Percentiles rank a stretch among this genome's conserved stretches.
phyloP scores from a whole-genome alignment of 2,329 filamentous ascomycete genomes.

The Fusarium falciforme region DNA sequence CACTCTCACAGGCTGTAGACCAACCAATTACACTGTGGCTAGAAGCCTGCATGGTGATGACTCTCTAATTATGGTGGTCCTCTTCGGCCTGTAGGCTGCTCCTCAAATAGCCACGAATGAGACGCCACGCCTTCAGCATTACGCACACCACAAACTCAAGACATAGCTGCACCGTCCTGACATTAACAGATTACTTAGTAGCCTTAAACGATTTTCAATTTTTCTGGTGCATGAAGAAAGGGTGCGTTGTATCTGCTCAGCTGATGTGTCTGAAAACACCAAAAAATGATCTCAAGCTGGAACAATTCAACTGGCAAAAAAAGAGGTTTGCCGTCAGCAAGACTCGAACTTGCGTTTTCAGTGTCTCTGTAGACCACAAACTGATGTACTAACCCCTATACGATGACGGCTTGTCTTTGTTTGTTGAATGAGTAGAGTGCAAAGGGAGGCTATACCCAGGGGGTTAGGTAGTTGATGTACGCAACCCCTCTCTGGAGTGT shows the following conservation, averaged over 20 bases:
- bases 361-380: background rate
- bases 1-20: too few relatives aligned
- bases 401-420: background rate
- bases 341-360: slow-evolving; percentile 6
- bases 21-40: background rate
- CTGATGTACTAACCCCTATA: slow-evolving; percentile 6
- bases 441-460: too few relatives aligned
- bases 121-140: background rate
- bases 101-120: background rate
- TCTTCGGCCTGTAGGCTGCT: background rate
- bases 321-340: background rate
- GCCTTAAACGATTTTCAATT: rapidly evolving
- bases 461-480: too few relatives aligned
- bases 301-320: background rate
- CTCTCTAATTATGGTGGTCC: too few relatives aligned
- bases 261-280: background rate
- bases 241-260: rapidly evolving
- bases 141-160: background rate
- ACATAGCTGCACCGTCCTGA: background rate
- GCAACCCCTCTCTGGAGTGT: slow-evolving; percentile 41
- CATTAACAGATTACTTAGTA: background rate
- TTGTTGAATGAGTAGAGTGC: background rate
- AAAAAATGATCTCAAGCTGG: background rate
- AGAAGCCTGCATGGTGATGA: background rate
- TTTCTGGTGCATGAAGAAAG: background rate